phyloP scores from a whole-genome alignment of 2,329 filamentous ascomycete genomes.

The Trichoderma koningiopsis region DNA sequence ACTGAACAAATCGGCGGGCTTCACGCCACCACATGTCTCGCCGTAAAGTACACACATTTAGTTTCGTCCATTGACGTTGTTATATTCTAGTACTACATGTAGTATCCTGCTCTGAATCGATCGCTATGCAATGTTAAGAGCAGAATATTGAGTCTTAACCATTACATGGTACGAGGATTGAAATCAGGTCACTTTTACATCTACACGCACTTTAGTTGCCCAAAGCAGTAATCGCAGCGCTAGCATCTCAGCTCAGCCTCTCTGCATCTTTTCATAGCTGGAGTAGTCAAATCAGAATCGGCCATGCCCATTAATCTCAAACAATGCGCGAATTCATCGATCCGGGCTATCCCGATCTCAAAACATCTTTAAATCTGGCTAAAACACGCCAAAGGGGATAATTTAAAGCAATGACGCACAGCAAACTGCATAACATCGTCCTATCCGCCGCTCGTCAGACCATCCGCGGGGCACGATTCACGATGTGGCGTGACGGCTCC shows the following conservation, averaged over 20 bases:
- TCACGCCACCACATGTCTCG: not conserved
- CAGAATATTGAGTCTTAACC: not conserved
- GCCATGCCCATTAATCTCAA: not conserved
- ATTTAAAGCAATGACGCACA: slow-evolving; percentile 1
- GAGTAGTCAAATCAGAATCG: not conserved
- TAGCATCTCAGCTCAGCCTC: not conserved
- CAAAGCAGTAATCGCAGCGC: not conserved
- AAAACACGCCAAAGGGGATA: not conserved
- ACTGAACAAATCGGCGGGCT: not conserved
- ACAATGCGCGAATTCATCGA: slow-evolving; percentile 7
- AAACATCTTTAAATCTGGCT: not conserved
- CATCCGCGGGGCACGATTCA: slow-evolving; percentile 11
- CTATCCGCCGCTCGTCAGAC: slow-evolving; percentile 18
- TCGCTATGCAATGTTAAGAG: not conserved
- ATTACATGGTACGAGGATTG: not conserved
- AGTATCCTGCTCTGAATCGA: not conserved
- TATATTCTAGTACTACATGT: not conserved
- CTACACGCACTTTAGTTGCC: not conserved
- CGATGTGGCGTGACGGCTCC: slow-evolving; percentile 19
- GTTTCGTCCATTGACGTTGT: not conserved
- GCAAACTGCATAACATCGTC: slow-evolving; percentile 16
- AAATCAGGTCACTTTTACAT: not conserved
- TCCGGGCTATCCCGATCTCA: not conserved
- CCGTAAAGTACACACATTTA: not conserved
- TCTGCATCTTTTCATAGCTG: not conserved